Evolutionary conservation across 192 early-diverging fungal species (phyloP), one percentile per base, ranked within the genome.

Genomic region (Cladochytrium replicatum): DNA sequence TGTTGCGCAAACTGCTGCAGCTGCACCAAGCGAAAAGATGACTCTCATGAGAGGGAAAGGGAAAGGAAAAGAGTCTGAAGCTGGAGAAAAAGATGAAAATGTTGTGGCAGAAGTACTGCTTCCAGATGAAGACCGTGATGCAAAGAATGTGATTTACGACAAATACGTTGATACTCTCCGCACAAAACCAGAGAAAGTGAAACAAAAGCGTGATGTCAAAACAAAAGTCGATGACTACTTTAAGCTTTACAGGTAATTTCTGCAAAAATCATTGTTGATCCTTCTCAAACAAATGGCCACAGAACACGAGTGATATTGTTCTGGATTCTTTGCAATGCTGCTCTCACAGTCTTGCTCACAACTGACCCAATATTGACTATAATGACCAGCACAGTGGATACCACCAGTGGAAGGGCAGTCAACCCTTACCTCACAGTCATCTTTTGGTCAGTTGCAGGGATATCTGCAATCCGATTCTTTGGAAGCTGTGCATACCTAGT

Each of bases 131-230:
- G 83, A 84, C 31, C 68, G 76, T 21, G 77, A 79, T 17, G 88
- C 91, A 63, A 70, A 87, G 39, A 86, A 93, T 64, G 75, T 69
- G 2, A 72, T 77, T 24, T 97, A 97, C 61, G 87, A 92, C 23
- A 81, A 82, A 34, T 81, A 82, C 52, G 71, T 88, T 53, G 46
- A 59, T 25, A 72, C 72, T 25, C 65, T 95, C 50, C 63, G 67
- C 63, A 60, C 26, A 32, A 41, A 22, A 50, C 42, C 5, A 55
- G 41, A 38, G 9, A 85, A 82, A 55, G 73, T 71, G 39, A 77
- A 84, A 15, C 15, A 49, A 32, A 55, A 47, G 30, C 49, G 37
- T 34, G 56, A 68, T 32, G 37, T 32, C 3, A 46, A 56, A 32
- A 64, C 65, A 21, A 38, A 50, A 32, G 55, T 65, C 19, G 74